phyloP scores from a whole-genome alignment of 768 basidiomycete genomes.

The Mycena epipterygia region DNA sequence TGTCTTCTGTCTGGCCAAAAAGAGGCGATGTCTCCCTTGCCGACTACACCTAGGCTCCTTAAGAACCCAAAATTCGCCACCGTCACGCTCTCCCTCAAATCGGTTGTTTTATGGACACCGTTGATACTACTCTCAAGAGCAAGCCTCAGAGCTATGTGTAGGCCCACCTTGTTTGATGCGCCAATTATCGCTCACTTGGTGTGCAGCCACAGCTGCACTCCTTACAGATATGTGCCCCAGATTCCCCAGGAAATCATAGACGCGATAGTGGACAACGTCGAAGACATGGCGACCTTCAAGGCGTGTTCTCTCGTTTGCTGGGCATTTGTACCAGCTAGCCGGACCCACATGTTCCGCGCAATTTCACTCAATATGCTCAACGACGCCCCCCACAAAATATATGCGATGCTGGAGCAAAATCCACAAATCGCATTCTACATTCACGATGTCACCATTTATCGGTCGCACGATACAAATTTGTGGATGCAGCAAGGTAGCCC shows the following conservation, averaged over 20 bases:
- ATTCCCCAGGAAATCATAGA: conserved; percentile 48
- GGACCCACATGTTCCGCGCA: conserved; percentile 42
- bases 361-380: conserved; percentile 17
- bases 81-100: not conserved
- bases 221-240: conserved; percentile 26
- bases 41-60: too few relatives aligned
- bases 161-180: not conserved
- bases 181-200: not conserved
- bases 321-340: conserved; percentile 40
- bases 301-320: conserved; percentile 44
- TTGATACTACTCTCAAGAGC: conserved; percentile 1
- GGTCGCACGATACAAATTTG: not conserved
- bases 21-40: too few relatives aligned
- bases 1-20: too few relatives aligned
- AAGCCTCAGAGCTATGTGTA: not conserved
- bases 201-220: not conserved
- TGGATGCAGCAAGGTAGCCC: conserved; percentile 25
- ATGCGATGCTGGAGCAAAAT: conserved; percentile 2
- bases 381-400: conserved; percentile 1
- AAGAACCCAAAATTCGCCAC: too few relatives aligned
- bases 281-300: conserved; percentile 39
- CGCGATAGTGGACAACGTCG: conserved; percentile 43
- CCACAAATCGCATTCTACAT: conserved; percentile 16
- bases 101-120: not conserved
- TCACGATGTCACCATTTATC: conserved; percentile 27